These are phyloP conservation scores for Picea abies DNA, from an alignment of 83 land plant genomes.

Conservation along the genomic window DNA sequence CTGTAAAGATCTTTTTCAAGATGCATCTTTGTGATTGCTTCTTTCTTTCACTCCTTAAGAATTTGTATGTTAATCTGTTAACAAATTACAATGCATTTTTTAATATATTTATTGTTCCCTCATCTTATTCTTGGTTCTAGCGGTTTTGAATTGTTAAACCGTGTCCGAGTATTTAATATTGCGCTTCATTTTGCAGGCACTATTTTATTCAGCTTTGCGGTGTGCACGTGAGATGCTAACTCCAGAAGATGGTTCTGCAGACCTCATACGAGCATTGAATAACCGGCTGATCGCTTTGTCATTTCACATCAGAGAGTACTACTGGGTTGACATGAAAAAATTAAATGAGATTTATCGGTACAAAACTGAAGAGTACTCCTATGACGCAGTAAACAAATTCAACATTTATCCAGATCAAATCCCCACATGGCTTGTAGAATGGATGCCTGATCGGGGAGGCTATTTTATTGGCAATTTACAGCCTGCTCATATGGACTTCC, in stretches of 20 bases:
- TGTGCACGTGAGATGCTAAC: slow-evolving; percentile 80
- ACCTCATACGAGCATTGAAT: slow-evolving; percentile 63
- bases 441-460: slow-evolving; percentile 84
- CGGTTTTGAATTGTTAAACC: not conserved
- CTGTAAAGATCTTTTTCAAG: not conserved
- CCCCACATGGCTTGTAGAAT: slow-evolving; percentile 78
- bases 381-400: slow-evolving; percentile 85
- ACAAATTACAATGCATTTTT: not conserved
- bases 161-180: not conserved
- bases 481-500: slow-evolving; percentile 93
- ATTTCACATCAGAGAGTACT: slow-evolving; percentile 83
- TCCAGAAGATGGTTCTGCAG: slow-evolving; percentile 70
- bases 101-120: not conserved
- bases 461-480: slow-evolving; percentile 85
- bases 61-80: not conserved
- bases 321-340: slow-evolving; percentile 85
- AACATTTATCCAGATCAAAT: slow-evolving; percentile 89
- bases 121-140: not conserved
- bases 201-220: slow-evolving; percentile 69
- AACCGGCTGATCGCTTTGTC: slow-evolving; percentile 78
- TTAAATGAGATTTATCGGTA: slow-evolving; percentile 83
- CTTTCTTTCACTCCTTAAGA: not conserved
- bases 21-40: not conserved
- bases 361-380: slow-evolving; percentile 85
- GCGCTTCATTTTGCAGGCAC: slow-evolving; percentile 42